A percentile compares a stretch with the other conserved stretches of the same genome.
These are phyloP conservation scores for Hypoxylon rubiginosum DNA, from an alignment of 2,329 filamentous ascomycete species.

Conservation along the genomic window DNA sequence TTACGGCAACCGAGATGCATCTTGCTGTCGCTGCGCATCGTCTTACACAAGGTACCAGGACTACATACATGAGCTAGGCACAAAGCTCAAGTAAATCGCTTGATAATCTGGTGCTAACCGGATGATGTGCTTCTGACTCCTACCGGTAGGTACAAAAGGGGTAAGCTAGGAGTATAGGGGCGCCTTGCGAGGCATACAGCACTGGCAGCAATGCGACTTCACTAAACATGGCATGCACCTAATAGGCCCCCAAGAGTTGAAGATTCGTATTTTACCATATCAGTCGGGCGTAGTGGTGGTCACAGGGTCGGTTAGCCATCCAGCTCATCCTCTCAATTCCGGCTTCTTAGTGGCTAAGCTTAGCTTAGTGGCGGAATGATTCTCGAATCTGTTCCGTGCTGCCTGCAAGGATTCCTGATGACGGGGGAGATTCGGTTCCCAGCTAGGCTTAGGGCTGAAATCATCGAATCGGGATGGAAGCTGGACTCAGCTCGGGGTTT, in stretches of 20 bases:
- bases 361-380: constrained; percentile 15
- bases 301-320: constrained; percentile 10
- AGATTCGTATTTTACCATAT: no score
- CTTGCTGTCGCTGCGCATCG: no score
- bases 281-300: constrained; percentile 24
- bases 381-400: constrained; percentile 11
- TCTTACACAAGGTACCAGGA: no score
- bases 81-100: not conserved
- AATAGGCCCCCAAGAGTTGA: not conserved
- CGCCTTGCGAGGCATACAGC: constrained; percentile 13
- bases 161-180: constrained; percentile 1
- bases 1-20: no score
- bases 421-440: not conserved
- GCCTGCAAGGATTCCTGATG: not conserved
- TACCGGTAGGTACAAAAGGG: no score
- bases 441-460: not conserved
- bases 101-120: constrained; percentile 18
- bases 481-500: not conserved
- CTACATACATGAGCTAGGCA: no score
- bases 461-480: not conserved
- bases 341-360: constrained; percentile 5
- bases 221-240: not conserved
- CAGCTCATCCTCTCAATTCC: not conserved
- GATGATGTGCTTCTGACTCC: constrained; percentile 15
- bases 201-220: not conserved